Base-by-base conservation (phyloP, 106 monocot genomes). In the Platanthera guangdongensis region DNA sequence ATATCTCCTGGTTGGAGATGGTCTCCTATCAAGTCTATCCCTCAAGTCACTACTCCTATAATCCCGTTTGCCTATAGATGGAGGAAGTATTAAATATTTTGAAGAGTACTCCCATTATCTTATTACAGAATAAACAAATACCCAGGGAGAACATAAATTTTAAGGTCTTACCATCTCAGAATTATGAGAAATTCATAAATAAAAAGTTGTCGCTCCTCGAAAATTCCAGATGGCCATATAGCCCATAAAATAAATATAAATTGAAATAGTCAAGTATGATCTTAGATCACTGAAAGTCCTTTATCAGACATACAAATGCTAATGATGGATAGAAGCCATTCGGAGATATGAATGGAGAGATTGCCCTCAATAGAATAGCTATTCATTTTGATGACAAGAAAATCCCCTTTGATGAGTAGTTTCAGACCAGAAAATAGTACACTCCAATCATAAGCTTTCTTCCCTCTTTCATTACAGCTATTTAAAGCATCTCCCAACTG, bases 21-120 rank as follows among this genome's bases (percentile, higher is more conserved):
- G 80, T 76, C 91, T 89, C 71, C 87, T 85, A 18, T 87, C 91
- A 84, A 95, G 80, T 68, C 76, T 95, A 64, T 84, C 92, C 84
- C 94, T 89, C 60, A 95, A 71, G 65, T 92, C 92, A 73, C 74
- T 77, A 77, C 78, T 77, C 81, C 90, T 87, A 81, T 85, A 88
- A 12, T 91, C 94, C 52, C 88, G 77, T 77, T 91, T 86, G 74
- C 90, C 94, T 89, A 59, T 15, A 85, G 73, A 10, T 77, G 8
- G n/a, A n/a, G 73, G 47, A 70, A 60, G 16, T 15, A 46, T 54
- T n/a, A 81, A n/a, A 28, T 59, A 70, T 63, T 45, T 78, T 65
- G 22, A 77, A 28, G 77, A 83, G 28, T 57, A 55, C 51, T 50
- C 65, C 11, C 65, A 25, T 16, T 60, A 15, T 57, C 63, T 73